Evolutionary conservation across 1,139 yeast species (phyloP), one percentile per base, ranked within the genome.

Genomic region (Candida sanyaensis): DNA sequence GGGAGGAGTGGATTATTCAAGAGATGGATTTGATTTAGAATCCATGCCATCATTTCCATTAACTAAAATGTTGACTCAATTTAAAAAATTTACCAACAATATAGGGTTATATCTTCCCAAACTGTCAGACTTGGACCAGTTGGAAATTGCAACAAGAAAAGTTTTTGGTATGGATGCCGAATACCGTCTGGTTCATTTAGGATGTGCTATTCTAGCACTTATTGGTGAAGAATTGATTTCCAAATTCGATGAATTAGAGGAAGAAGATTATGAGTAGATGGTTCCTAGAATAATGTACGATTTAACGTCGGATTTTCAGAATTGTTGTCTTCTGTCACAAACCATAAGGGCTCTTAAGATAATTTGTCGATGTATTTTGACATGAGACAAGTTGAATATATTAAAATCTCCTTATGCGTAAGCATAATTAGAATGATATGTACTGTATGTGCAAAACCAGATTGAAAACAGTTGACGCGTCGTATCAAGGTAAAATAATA

Each of bases 1-100:
- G 99, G 98, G 98, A 12, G 99, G 99, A 0, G 90, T 95, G 0
- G 63, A 69, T 4, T 93, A 92, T 65, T 66, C 70, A 32, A 58
- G 68, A 9, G 71, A 70, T 1, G 57, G 62, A 0, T 88, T 81
- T 68, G 83, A 84, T 54, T 52, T 69, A 37, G 50, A 55, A 45
- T 24, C 55, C 42, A 63, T 73, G 77, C 60, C 68, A 46, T 92
- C 95, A 1, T 68, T 83, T 45, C 65, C 72, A 0, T 57, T 86
- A 3, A 68, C 73, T n/a, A 62, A 65, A 24, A 61, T 86, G 23
- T 62, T 85, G 38, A 45, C 48, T 9, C 75, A 75, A 13, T 64
- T 84, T 50, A 60, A 68, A 23, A 62, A 63, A 34, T 66, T 83
- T 17, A 62, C 85, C 0, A 58, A 65, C 1, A 83, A 86, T 54